These are phyloP conservation scores for Periconia macrospinosa DNA, from an alignment of 2,329 filamentous ascomycete species.

Conservation along the genomic window DNA sequence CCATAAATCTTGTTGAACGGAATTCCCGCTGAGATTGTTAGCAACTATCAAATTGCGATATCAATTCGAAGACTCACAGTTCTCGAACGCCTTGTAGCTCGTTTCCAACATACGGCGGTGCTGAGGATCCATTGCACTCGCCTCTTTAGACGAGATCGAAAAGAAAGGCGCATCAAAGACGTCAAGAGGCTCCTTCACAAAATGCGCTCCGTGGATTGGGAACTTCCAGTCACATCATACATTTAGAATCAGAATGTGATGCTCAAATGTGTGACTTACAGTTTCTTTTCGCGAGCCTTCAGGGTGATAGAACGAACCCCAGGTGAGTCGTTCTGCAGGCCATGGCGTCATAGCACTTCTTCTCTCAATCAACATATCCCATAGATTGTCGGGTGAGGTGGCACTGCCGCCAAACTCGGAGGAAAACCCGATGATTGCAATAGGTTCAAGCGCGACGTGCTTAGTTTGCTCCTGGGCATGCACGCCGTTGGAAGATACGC, in stretches of 20 bases:
- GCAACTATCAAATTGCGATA: conserved; percentile 12
- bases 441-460: neutral
- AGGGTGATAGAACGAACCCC: too few relatives aligned
- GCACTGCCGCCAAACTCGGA: too few relatives aligned
- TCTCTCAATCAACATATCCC: too few relatives aligned
- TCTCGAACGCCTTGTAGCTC: conserved; percentile 30
- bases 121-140: conserved; percentile 29
- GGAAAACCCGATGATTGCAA: too few relatives aligned
- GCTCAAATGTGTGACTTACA: too few relatives aligned
- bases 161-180: conserved; percentile 28
- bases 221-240: neutral
- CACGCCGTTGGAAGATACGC: too few relatives aligned
- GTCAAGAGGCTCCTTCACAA: conserved; percentile 17
- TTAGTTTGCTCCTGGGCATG: neutral
- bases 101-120: conserved; percentile 27
- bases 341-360: too few relatives aligned
- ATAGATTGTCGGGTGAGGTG: too few relatives aligned
- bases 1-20: conserved; percentile 1
- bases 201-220: conserved; percentile 14
- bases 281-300: neutral
- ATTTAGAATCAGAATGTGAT: too few relatives aligned
- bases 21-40: too few relatives aligned
- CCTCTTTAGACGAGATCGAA: conserved; percentile 17
- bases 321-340: too few relatives aligned
- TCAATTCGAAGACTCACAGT: conserved; percentile 13